Percentiles rank a stretch among this genome's conserved stretches.
These are phyloP conservation scores for Aphanomyces astaci DNA, from an alignment of 352 stramenopile genomes.

Conservation along the genomic window DNA sequence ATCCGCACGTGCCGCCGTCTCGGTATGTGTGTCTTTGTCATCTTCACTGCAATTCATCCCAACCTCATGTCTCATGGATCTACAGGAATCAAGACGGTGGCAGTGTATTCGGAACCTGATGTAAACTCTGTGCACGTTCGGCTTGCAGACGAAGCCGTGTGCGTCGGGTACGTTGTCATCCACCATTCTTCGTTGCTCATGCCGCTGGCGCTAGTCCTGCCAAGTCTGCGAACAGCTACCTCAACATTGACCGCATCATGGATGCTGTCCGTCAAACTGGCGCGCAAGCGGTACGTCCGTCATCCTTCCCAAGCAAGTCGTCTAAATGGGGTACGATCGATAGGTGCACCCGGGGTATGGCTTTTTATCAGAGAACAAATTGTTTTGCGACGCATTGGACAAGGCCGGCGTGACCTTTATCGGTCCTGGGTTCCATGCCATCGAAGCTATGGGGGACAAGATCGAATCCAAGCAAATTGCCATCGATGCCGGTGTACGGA, in stretches of 20 bases:
- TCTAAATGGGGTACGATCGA: no score
- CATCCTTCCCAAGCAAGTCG: background rate
- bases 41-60: no score
- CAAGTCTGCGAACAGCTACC: conserved; percentile 78
- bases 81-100: conserved; percentile 86
- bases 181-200: background rate
- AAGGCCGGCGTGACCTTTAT: conserved; percentile 81
- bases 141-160: conserved; percentile 76
- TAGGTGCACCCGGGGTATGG: conserved; percentile 91
- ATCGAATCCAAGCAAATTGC: conserved; percentile 94
- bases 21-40: no score
- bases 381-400: conserved; percentile 77
- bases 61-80: no score
- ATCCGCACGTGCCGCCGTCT: conserved; percentile 84
- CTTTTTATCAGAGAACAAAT: conserved; percentile 92
- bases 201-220: conserved; percentile 75
- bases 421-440: conserved; percentile 77
- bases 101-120: conserved; percentile 91
- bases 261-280: conserved; percentile 78
- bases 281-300: conserved; percentile 54
- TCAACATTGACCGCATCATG: conserved; percentile 89
- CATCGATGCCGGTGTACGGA: conserved; percentile 77
- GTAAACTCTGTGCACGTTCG: conserved; percentile 71
- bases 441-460: conserved; percentile 92
- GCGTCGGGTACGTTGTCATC: conserved; percentile 29